A percentile compares a stretch with the other conserved stretches of the same genome.
Evolutionary conservation across 2,329 filamentous ascomycete genomes (phyloP).

Genomic region (Pezicula neosporulosa): DNA sequence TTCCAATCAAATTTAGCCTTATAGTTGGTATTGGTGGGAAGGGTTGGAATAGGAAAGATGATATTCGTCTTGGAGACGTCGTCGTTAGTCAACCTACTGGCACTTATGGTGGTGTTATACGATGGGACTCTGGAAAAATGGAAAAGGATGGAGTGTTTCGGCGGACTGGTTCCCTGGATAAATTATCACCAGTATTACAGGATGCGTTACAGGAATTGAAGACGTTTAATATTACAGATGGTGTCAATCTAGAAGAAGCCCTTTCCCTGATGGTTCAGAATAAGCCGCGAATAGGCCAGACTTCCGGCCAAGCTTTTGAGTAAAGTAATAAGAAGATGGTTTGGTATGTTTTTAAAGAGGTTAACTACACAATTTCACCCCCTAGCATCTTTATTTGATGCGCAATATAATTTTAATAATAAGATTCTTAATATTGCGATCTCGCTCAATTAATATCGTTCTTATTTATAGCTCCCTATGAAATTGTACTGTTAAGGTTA

Average conservation of each 20-base stretch:
- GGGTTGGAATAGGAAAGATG: slow-evolving; percentile 12
- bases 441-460: too few species aligned
- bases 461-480: too few species aligned
- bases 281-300: slow-evolving; percentile 7
- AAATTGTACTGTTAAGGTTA: too few species aligned
- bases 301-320: too few species aligned
- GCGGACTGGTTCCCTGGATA: slow-evolving; percentile 5
- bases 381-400: too few species aligned
- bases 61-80: slow-evolving; percentile 27
- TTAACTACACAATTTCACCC: too few species aligned
- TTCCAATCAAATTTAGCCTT: slow-evolving; percentile 25
- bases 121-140: slow-evolving; percentile 16
- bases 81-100: slow-evolving; percentile 18
- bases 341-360: too few species aligned
- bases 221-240: slow-evolving; percentile 2
- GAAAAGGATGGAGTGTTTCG: slow-evolving; percentile 3
- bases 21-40: slow-evolving; percentile 38
- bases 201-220: slow-evolving; percentile 5
- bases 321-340: too few species aligned
- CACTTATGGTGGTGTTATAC: slow-evolving; percentile 8
- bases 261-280: slow-evolving; percentile 4
- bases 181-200: slow-evolving; percentile 6
- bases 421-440: too few species aligned
- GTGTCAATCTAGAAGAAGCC: slow-evolving; percentile 1
- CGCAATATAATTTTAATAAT: too few species aligned